Percentiles rank a stretch among this genome's conserved stretches.
Conservation (phyloP, 345 rosid species). For the Citrus trifoliata region DNA sequence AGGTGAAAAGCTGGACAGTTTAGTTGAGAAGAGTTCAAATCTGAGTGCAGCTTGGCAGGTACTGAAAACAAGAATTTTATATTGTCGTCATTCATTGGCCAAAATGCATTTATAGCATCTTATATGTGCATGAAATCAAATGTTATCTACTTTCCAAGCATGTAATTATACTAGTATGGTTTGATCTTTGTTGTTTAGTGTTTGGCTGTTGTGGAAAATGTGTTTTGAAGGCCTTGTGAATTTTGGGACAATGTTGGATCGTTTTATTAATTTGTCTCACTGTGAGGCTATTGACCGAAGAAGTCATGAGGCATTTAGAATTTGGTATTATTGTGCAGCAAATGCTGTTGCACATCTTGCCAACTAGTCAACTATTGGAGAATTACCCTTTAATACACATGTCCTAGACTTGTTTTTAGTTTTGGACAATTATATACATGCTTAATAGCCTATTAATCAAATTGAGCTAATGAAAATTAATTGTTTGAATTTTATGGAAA, state of each 20-base stretch:
- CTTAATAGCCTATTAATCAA: too few relatives aligned
- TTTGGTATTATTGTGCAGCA: neutral
- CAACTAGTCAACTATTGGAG: neutral
- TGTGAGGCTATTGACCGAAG: neutral
- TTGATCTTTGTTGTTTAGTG: neutral
- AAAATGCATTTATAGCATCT: neutral
- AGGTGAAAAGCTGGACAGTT: constrained; percentile 91
- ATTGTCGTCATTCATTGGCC: neutral
- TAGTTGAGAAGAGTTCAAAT: constrained; percentile 97
- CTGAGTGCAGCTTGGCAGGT: constrained; percentile 93
- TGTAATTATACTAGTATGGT: neutral
- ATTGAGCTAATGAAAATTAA: too few relatives aligned
- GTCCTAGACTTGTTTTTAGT: too few relatives aligned
- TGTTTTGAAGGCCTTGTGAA: neutral
- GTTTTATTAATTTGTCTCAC: neutral
- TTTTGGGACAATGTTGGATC: neutral
- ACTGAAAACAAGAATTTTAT: neutral
- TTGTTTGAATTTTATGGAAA: too few relatives aligned
- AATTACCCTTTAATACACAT: too few relatives aligned
- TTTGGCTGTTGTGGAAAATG: neutral
- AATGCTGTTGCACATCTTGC: neutral
- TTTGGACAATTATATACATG: too few relatives aligned
- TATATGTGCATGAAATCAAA: neutral
- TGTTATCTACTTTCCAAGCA: neutral
- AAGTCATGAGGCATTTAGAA: neutral